Percentiles rank a stretch among this genome's conserved stretches.
phyloP scores from a whole-genome alignment of 164 flowering plant genomes.

The Litsea cubeba region DNA sequence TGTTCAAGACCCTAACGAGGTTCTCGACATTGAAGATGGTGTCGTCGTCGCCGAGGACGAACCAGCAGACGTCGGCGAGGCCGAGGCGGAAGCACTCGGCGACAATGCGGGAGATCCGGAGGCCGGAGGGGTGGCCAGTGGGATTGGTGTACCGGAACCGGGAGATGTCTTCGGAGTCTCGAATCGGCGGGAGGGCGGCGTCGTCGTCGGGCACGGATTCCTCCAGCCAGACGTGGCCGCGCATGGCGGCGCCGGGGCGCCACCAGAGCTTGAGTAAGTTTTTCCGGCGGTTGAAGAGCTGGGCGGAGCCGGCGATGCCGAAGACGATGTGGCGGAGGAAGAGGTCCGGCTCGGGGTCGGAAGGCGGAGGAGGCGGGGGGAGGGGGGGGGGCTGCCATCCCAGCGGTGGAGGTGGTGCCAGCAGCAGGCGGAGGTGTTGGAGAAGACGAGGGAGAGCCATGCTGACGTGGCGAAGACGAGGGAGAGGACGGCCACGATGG shows the following conservation, averaged over 20 bases:
- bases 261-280: conserved; percentile 61
- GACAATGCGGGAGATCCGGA: conserved; percentile 52
- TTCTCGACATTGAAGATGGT: conserved; percentile 54
- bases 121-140: conserved; percentile 59
- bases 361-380: conserved; percentile 17
- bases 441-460: conserved; percentile 55
- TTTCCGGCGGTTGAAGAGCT: conserved; percentile 51
- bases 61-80: conserved; percentile 53
- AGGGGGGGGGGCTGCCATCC: conserved; percentile 27
- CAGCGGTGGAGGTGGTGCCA: conserved; percentile 34
- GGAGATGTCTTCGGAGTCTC: conserved; percentile 55
- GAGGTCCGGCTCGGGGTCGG: conserved; percentile 16
- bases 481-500: conserved; percentile 31
- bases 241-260: conserved; percentile 40
- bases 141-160: conserved; percentile 62
- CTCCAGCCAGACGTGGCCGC: conserved; percentile 69
- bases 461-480: conserved; percentile 45
- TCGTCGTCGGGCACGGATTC: conserved; percentile 24
- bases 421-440: conserved; percentile 28
- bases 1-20: conserved; percentile 42
- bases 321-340: conserved; percentile 44
- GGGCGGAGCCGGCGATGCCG: conserved; percentile 61
- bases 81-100: conserved; percentile 43
- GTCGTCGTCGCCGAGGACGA: conserved; percentile 60
- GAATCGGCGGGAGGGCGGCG: conserved; percentile 38